Evolutionary conservation across 116 monocot genomes (phyloP).

Genomic region (Zostera marina): DNA sequence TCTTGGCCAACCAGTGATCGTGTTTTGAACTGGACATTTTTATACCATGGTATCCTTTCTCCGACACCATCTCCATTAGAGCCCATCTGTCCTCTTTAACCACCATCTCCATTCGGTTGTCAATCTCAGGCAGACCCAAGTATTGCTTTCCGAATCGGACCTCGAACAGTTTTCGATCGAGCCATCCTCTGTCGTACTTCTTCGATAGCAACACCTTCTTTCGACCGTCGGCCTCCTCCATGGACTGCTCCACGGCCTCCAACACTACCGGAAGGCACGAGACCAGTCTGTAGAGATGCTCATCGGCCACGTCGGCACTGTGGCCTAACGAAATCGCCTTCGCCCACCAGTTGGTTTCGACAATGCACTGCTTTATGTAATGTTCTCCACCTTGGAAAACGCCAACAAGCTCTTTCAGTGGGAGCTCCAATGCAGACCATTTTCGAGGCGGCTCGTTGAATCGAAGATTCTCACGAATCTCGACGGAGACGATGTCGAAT

Average conservation of each 20-base stretch:
- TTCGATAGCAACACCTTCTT: constrained; percentile 25
- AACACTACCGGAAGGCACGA: constrained; percentile 37
- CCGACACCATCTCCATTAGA: constrained; percentile 16
- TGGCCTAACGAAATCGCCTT: constrained; percentile 26
- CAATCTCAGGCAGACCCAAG: constrained; percentile 16
- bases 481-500: constrained; percentile 25
- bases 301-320: constrained; percentile 31
- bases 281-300: constrained; percentile 37
- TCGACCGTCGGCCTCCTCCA: constrained; percentile 20
- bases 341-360: constrained; percentile 30
- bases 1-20: constrained; percentile 16
- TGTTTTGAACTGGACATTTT: constrained; percentile 12
- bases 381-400: constrained; percentile 37
- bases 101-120: constrained; percentile 3
- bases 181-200: constrained; percentile 46
- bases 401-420: constrained; percentile 44
- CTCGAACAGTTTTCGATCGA: constrained; percentile 36
- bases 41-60: constrained; percentile 9
- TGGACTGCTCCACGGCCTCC: constrained; percentile 42
- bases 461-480: constrained; percentile 19
- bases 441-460: constrained; percentile 28
- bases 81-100: constrained; percentile 46
- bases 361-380: constrained; percentile 41
- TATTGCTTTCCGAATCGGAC: constrained; percentile 23
- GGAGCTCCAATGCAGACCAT: constrained; percentile 42